Percentiles rank a stretch among this genome's conserved stretches.
phyloP scores from a whole-genome alignment of 257 asterid genomes.

The Solanum piurae region DNA sequence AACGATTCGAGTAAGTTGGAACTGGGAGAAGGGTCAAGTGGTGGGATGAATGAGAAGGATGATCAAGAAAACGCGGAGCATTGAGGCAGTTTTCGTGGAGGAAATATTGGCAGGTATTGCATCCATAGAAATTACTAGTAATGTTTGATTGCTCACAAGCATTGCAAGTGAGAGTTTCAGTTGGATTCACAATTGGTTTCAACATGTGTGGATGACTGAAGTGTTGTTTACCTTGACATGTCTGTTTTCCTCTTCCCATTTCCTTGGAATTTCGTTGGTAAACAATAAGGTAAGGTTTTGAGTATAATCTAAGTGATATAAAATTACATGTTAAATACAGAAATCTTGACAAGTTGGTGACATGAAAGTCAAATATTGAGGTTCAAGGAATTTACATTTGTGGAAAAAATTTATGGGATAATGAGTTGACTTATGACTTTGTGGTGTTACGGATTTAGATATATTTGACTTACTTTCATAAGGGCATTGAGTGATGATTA shows the following conservation, averaged over 20 bases:
- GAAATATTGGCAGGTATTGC: constrained; percentile 17
- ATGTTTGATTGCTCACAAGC: constrained; percentile 3
- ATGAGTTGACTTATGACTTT: neutral
- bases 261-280: neutral
- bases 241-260: neutral
- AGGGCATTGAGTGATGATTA: neutral
- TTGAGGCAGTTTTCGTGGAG: constrained; percentile 18
- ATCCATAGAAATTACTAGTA: constrained; percentile 1
- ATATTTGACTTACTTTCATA: neutral
- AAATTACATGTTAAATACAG: neutral
- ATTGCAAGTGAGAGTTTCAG: constrained; percentile 11
- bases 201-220: constrained; percentile 48
- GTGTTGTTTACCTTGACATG: constrained; percentile 9
- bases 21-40: constrained; percentile 20
- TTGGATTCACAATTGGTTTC: neutral
- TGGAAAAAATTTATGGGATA: neutral
- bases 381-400: neutral
- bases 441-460: neutral
- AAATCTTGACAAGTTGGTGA: neutral
- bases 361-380: neutral
- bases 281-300: neutral
- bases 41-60: constrained; percentile 15
- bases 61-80: constrained; percentile 22
- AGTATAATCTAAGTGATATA: neutral
- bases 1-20: constrained; percentile 10